phyloP scores from a whole-genome alignment of 2,329 filamentous ascomycete species.

The Aspergillus sp. region DNA sequence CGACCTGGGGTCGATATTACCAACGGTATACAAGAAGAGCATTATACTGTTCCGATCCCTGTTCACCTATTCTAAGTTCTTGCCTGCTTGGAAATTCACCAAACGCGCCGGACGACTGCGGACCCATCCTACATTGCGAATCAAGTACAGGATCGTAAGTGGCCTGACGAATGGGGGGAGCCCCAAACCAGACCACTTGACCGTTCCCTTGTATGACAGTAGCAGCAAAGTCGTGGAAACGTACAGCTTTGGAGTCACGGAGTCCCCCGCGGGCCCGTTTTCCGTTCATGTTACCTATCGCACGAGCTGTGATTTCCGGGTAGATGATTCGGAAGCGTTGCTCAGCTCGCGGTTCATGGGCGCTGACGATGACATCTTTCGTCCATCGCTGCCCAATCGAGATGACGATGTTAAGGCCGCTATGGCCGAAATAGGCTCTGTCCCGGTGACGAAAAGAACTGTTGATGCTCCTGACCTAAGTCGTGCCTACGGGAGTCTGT shows the following conservation, averaged over 20 bases:
- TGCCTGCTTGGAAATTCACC: slow-evolving; percentile 84
- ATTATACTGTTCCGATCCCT: slow-evolving; percentile 92
- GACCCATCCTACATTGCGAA: slow-evolving; percentile 60
- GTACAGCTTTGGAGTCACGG: slow-evolving; percentile 78
- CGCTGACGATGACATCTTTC: slow-evolving; percentile 82
- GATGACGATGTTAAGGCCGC: slow-evolving; percentile 27
- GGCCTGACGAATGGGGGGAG: slow-evolving; percentile 51
- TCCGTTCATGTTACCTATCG: slow-evolving; percentile 80
- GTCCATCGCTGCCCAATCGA: slow-evolving; percentile 67
- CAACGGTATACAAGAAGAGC: slow-evolving; percentile 94
- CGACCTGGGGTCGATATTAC: slow-evolving; percentile 61
- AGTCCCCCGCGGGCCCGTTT: slow-evolving; percentile 82
- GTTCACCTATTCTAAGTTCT: slow-evolving; percentile 74
- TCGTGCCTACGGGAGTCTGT: slow-evolving; percentile 84
- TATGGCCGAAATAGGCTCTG: slow-evolving; percentile 65
- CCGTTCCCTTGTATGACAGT: slow-evolving; percentile 65
- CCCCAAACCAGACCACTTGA: slow-evolving; percentile 65
- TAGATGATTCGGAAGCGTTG: slow-evolving; percentile 87
- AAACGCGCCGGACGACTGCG: slow-evolving; percentile 70
- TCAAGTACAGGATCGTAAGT: slow-evolving; percentile 76
- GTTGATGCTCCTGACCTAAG: slow-evolving; percentile 59
- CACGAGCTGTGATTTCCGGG: slow-evolving; percentile 82
- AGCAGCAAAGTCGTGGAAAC: slow-evolving; percentile 65
- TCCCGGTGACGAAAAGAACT: slow-evolving; percentile 60
- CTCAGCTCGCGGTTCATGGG: slow-evolving; percentile 93